Evolutionary conservation across 148 eudicot genomes (phyloP), one percentile per base, ranked within the genome.

Genomic region (Persicaria maculosa): DNA sequence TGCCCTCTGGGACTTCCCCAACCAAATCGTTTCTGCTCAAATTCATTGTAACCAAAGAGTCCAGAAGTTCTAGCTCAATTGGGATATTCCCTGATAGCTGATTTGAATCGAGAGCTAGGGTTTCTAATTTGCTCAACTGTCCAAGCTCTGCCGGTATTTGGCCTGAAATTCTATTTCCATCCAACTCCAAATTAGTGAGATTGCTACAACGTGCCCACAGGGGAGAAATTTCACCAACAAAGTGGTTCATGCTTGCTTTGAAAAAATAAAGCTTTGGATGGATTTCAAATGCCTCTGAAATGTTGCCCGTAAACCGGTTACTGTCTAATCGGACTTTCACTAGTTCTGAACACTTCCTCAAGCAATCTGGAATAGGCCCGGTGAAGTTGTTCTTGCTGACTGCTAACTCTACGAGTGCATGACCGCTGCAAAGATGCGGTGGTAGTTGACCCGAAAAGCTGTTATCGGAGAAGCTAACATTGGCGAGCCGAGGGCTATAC

Each of bases 401-500:
- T 5, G 95, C 86, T 36, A 93, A 83, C 20, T 79, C 65, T 19
- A 44, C 6, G 11, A 93, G 85, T 20, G 62, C 70, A 46, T 82
- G 84, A 62, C 98, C 88, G 74, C 83, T 81, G 70, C 98, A 93
- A 59, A 91, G 76, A 54, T 78, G 76, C 9, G 86, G 65, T 54
- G 97, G 94, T 59, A 93, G 77, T 71, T 88, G 77, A 36, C 97
- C 98, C 0, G 85, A 83, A 75, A 93, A 89, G 89, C 25, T 22
- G 25, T 22, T 22, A 22, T 22, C 1, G 25, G 25, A 22, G 25
- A 22, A 22, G 25, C 25, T 22, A 22, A 22, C 25, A 22, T 22
- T 22, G 25, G 25, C 25, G 25, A 22, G 25, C 25, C 25, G 25
- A 22, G 25, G 25, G 25, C 25, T 22, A 22, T 22, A 22, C 25